These are phyloP conservation scores for Ustilago cynodontis DNA, from an alignment of 1,284 basidiomycete genomes.

Conservation along the genomic window DNA sequence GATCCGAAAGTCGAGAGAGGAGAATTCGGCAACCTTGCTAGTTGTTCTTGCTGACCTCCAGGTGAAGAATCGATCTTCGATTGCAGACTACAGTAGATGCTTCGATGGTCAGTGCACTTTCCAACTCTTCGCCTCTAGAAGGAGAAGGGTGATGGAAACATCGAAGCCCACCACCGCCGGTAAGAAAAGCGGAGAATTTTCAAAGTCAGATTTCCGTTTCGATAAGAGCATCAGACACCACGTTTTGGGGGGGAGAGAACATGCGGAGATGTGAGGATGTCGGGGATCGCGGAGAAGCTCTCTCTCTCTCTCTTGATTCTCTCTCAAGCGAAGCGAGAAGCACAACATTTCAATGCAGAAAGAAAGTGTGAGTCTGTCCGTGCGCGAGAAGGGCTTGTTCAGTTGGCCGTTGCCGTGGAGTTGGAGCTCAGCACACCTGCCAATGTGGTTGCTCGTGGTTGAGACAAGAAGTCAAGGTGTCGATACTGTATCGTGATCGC, in stretches of 20 bases:
- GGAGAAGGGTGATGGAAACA: background rate
- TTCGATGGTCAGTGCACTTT: background rate
- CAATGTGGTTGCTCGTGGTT: too few species aligned
- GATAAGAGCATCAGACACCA: background rate
- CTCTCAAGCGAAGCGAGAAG: background rate
- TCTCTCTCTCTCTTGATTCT: background rate
- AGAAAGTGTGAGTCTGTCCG: too few species aligned
- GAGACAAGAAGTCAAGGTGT: too few species aligned
- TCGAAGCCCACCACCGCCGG: slow-evolving; percentile 3
- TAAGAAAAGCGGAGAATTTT: slow-evolving; percentile 5
- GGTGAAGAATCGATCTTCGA: too few species aligned
- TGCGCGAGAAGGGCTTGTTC: too few species aligned
- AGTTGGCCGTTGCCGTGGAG: too few species aligned
- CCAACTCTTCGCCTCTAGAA: background rate
- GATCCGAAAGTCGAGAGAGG: background rate
- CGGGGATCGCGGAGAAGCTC: slow-evolving; percentile 12
- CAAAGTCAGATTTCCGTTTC: background rate
- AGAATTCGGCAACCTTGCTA: background rate
- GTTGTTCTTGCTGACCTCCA: too few species aligned
- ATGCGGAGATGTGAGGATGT: background rate
- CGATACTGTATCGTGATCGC: too few species aligned
- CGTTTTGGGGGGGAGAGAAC: background rate
- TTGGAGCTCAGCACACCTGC: too few species aligned
- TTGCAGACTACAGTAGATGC: background rate
- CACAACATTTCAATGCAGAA: too few species aligned